phyloP scores from a whole-genome alignment of 345 rosid genomes.

The Clausena lansium region DNA sequence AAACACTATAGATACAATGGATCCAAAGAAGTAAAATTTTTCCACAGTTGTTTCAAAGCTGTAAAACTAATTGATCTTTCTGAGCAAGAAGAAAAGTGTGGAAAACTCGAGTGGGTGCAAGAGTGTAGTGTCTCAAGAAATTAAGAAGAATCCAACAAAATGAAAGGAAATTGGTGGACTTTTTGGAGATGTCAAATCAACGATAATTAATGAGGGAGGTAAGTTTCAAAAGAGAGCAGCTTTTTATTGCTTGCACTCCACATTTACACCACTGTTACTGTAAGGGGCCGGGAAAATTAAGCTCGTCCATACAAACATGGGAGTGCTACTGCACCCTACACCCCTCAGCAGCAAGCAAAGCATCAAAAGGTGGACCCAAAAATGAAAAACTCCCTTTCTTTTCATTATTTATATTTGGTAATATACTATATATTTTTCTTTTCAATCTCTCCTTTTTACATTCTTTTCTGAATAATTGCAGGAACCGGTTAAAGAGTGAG shows the following conservation, averaged over 20 bases:
- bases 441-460: neutral
- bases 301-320: constrained; percentile 17
- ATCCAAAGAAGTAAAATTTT: too few relatives aligned
- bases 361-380: constrained; percentile 19
- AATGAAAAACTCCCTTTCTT: too few relatives aligned
- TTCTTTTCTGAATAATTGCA: neutral
- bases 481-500: neutral
- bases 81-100: neutral
- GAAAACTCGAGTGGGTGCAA: neutral
- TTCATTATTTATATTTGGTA: neutral
- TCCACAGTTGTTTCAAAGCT: too few relatives aligned
- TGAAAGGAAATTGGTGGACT: neutral
- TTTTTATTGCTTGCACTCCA: constrained; percentile 50
- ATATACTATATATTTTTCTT: neutral
- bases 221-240: constrained; percentile 25
- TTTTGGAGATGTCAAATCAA: constrained; percentile 27
- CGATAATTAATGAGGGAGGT: constrained; percentile 14
- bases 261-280: constrained; percentile 22
- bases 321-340: neutral
- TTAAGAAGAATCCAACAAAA: neutral
- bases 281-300: constrained; percentile 14
- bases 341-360: neutral
- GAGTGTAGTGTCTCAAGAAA: too few relatives aligned
- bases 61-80: too few relatives aligned
- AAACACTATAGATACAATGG: too few relatives aligned